Percentiles rank a stretch among this genome's conserved stretches.
These are phyloP conservation scores for Rhynchosporium graminicola DNA, from an alignment of 2,329 filamentous ascomycete genomes.

Conservation along the genomic window DNA sequence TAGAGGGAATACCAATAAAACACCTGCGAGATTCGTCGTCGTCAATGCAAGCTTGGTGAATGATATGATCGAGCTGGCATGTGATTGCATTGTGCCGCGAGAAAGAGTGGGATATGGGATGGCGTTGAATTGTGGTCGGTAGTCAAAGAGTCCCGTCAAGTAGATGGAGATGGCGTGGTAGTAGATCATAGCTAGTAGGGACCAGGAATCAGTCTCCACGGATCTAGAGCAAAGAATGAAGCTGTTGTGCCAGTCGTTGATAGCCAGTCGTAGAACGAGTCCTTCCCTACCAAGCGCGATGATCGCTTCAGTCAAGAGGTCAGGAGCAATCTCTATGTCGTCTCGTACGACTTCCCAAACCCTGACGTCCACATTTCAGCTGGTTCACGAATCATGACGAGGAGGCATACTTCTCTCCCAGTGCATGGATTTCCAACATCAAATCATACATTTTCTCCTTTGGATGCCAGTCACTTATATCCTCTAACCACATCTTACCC, in stretches of 20 bases:
- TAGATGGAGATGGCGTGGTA: constrained; percentile 32
- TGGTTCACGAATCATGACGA: background rate
- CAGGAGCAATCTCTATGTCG: background rate
- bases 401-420: constrained; percentile 20
- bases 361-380: background rate
- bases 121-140: constrained; percentile 22
- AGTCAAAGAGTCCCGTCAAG: constrained; percentile 33
- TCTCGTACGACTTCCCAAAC: constrained; percentile 13
- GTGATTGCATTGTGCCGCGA: constrained; percentile 14
- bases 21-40: constrained; percentile 25
- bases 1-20: constrained; percentile 33
- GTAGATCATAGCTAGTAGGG: constrained; percentile 24
- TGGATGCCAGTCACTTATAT: constrained; percentile 26
- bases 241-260: constrained; percentile 25
- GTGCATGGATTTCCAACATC: constrained; percentile 26
- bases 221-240: background rate
- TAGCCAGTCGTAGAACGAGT: constrained; percentile 13
- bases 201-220: background rate
- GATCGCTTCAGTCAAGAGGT: background rate
- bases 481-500: constrained; percentile 20
- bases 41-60: constrained; percentile 19
- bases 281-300: constrained; percentile 21
- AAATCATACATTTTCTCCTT: constrained; percentile 31
- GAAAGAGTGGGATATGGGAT: constrained; percentile 17
- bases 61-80: constrained; percentile 26